phyloP scores from a whole-genome alignment of 345 rosid genomes.

The Ailanthus altissimus region DNA sequence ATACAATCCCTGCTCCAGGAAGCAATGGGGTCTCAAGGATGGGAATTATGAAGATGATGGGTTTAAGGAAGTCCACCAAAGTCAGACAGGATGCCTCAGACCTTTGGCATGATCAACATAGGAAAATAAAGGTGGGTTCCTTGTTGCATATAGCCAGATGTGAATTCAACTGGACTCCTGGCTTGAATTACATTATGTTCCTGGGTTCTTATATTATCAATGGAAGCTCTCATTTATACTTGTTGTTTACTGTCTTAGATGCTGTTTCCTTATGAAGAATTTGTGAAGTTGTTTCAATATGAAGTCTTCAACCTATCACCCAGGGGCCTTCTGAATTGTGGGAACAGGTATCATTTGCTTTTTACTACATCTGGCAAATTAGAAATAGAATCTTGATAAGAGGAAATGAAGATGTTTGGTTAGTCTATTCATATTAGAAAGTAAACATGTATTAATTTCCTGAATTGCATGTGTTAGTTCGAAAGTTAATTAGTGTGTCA shows the following conservation, averaged over 20 bases:
- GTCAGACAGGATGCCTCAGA: slow-evolving; percentile 33
- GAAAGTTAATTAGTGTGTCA: neutral
- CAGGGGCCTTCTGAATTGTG: slow-evolving; percentile 82
- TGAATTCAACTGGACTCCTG: neutral
- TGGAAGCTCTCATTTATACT: slow-evolving; percentile 9
- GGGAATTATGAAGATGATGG: slow-evolving; percentile 61
- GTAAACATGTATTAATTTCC: neutral
- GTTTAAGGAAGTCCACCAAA: slow-evolving; percentile 55
- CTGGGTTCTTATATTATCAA: slow-evolving; percentile 4
- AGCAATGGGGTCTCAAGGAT: slow-evolving; percentile 37
- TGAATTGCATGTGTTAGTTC: neutral
- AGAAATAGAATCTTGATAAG: neutral
- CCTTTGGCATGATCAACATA: slow-evolving; percentile 33
- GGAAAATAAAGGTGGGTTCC: slow-evolving; percentile 55
- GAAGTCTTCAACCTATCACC: slow-evolving; percentile 65
- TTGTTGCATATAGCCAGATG: slow-evolving; percentile 14
- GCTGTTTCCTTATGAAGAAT: slow-evolving; percentile 82
- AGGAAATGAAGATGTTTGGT: neutral
- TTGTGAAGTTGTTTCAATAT: slow-evolving; percentile 64
- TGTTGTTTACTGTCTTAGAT: slow-evolving; percentile 34
- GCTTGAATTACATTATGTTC: slow-evolving; percentile 4
- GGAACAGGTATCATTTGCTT: slow-evolving; percentile 60
- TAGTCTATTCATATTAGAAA: neutral
- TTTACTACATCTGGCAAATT: slow-evolving; percentile 8
- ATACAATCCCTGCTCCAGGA: slow-evolving; percentile 30